These are phyloP conservation scores for Clonostachys solani DNA, from an alignment of 2,329 filamentous ascomycete genomes.

Conservation along the genomic window DNA sequence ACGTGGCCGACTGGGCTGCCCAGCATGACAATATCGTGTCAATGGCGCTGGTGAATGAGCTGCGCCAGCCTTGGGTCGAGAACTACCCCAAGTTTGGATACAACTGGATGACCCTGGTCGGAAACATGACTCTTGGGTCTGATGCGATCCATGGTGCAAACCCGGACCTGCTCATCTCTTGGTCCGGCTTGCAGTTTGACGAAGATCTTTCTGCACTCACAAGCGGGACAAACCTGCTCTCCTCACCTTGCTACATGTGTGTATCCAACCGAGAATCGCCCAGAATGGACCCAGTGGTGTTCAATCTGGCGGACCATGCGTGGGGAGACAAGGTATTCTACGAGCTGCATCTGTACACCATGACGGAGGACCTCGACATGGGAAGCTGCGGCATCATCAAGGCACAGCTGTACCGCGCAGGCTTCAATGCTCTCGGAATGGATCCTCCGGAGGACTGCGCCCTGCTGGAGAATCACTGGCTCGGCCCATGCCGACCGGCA, in stretches of 20 bases:
- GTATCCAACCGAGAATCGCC: slow-evolving; percentile 7
- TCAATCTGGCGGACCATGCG: slow-evolving; percentile 36
- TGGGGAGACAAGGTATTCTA: slow-evolving; percentile 44
- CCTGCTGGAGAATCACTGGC: slow-evolving; percentile 21
- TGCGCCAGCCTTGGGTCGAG: slow-evolving; percentile 7
- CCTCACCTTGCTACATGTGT: slow-evolving; percentile 10
- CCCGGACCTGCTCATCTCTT: slow-evolving; percentile 45
- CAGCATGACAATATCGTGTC: slow-evolving; percentile 18
- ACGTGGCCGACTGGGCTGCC: slow-evolving; percentile 40
- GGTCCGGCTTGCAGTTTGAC: slow-evolving; percentile 51
- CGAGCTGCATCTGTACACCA: slow-evolving; percentile 38
- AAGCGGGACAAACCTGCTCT: slow-evolving; percentile 6
- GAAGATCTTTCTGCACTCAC: slow-evolving; percentile 9
- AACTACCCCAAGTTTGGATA: slow-evolving; percentile 30
- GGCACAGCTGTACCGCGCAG: slow-evolving; percentile 41
- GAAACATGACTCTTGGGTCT: slow-evolving; percentile 40
- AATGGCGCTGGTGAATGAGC: slow-evolving; percentile 10
- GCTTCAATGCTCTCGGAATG: slow-evolving; percentile 41
- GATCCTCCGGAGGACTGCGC: slow-evolving; percentile 31
- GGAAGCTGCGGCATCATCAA: slow-evolving; percentile 41
- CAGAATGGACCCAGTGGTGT: slow-evolving; percentile 26
- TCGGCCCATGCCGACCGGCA: slow-evolving; percentile 18
- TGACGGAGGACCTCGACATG: slow-evolving; percentile 35
- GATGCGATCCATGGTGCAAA: slow-evolving; percentile 45
- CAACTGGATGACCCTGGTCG: slow-evolving; percentile 51